Evolutionary conservation across 306 rosid species (phyloP).

Genomic region (Herpetospermum pedunculosum): DNA sequence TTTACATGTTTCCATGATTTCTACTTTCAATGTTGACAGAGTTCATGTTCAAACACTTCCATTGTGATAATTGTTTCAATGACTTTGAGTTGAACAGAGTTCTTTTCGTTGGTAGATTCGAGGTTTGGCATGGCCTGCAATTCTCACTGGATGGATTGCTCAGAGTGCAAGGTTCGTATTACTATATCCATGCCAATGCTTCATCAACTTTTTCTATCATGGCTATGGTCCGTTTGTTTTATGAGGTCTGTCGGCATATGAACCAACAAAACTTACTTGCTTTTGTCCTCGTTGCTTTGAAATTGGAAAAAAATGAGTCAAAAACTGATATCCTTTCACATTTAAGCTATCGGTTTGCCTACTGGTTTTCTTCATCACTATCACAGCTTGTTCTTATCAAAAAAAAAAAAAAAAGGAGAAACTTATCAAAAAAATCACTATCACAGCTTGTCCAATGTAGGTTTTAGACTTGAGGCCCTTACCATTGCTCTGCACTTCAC

Average conservation of each 20-base stretch:
- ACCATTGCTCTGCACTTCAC: background rate
- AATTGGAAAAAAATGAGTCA: background rate
- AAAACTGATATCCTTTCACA: background rate
- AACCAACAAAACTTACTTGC: background rate
- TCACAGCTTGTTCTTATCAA: background rate
- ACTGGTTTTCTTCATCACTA: background rate
- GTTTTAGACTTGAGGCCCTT: constrained; percentile 4
- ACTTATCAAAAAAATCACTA: no score
- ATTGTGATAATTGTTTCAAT: constrained; percentile 1
- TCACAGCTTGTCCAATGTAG: background rate
- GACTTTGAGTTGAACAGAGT: constrained; percentile 8
- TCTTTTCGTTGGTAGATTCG: constrained; percentile 43
- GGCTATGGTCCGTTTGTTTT: background rate
- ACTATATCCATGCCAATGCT: constrained; percentile 10
- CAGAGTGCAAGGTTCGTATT: constrained; percentile 65
- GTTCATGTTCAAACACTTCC: background rate
- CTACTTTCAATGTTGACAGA: background rate
- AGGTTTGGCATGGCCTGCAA: constrained; percentile 76
- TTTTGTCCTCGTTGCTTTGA: background rate
- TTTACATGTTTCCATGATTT: constrained; percentile 1
- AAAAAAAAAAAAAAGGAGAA: no score
- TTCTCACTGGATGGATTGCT: constrained; percentile 61
- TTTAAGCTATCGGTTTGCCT: background rate
- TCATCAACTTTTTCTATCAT: constrained; percentile 9
- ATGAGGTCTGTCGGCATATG: background rate